These are phyloP conservation scores for Penicillium sclerotigenum DNA, from an alignment of 2,329 filamentous ascomycete species.

Conservation along the genomic window DNA sequence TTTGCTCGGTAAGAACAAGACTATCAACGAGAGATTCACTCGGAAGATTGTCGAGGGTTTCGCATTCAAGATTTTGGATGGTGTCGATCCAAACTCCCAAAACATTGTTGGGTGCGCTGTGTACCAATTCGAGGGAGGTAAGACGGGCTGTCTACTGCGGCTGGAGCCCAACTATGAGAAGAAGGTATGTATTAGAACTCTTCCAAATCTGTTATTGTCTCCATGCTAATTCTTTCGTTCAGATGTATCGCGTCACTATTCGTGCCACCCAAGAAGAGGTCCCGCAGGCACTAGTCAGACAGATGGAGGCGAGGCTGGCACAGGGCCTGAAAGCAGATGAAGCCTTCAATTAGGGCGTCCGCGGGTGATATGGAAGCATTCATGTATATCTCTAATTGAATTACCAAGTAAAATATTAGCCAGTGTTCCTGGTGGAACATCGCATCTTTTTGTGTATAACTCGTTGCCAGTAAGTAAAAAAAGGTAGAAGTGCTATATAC, in stretches of 20 bases:
- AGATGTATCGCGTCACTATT: constrained; percentile 96
- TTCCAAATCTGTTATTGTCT: too few relatives aligned
- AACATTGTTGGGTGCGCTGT: constrained; percentile 88
- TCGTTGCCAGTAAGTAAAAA: neutral
- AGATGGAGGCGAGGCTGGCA: constrained; percentile 81
- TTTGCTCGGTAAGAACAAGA: constrained; percentile 57
- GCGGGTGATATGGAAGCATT: constrained; percentile 3
- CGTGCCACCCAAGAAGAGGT: constrained; percentile 90
- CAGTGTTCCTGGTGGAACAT: constrained; percentile 5
- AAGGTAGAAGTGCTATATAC: neutral
- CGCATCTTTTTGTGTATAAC: constrained; percentile 8
- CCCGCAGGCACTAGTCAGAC: constrained; percentile 71
- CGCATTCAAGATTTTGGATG: constrained; percentile 79
- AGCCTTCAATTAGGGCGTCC: constrained; percentile 5
- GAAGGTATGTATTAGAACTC: constrained; percentile 61
- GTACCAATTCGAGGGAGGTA: constrained; percentile 74
- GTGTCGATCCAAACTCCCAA: constrained; percentile 86
- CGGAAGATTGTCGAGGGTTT: constrained; percentile 75
- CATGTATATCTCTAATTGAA: constrained; percentile 22
- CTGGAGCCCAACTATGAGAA: constrained; percentile 91
- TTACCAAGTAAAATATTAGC: constrained; percentile 19
- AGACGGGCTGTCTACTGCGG: constrained; percentile 89
- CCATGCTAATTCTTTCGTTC: constrained; percentile 13
- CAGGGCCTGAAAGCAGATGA: constrained; percentile 41
- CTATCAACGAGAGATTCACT: constrained; percentile 69